Conservation (phyloP, 2,329 filamentous ascomycete species). For the Rutstroemia sp. region DNA sequence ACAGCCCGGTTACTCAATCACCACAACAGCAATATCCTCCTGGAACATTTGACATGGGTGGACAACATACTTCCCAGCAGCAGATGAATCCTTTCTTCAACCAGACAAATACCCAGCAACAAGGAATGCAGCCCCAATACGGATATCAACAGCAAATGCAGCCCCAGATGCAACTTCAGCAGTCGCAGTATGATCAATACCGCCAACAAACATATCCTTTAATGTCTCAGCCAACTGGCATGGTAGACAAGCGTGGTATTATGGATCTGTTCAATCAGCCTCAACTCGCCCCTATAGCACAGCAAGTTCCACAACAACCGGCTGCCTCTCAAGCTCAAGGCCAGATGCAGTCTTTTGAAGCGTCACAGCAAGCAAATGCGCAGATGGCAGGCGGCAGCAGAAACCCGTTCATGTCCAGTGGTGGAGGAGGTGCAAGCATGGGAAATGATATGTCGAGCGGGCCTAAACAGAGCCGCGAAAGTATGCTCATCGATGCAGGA, state of each 20-base stretch:
- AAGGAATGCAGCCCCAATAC: neutral
- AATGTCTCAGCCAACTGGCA: constrained; percentile 37
- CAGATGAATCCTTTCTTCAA: constrained; percentile 14
- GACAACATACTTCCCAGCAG: constrained; percentile 12
- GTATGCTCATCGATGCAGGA: constrained; percentile 43
- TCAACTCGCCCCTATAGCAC: constrained; percentile 25
- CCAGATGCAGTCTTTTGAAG: constrained; percentile 5
- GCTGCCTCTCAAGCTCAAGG: constrained; percentile 16
- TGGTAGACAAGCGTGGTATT: constrained; percentile 64
- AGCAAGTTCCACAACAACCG: constrained; percentile 11
- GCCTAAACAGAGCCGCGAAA: constrained; percentile 58
- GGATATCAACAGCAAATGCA: constrained; percentile 5
- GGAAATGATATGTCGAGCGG: constrained; percentile 21
- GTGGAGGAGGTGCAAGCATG: constrained; percentile 16
- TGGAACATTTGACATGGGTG: constrained; percentile 13
- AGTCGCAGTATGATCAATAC: constrained; percentile 30
- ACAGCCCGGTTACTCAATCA: constrained; percentile 23
- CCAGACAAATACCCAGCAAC: constrained; percentile 13
- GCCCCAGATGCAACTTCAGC: constrained; percentile 25
- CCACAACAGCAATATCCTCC: constrained; percentile 31
- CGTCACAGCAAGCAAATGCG: constrained; percentile 10
- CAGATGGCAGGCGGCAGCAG: constrained; percentile 20
- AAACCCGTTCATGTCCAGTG: constrained; percentile 28
- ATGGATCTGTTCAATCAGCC: constrained; percentile 61
- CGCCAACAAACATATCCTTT: constrained; percentile 32